Percentiles rank a stretch among this genome's conserved stretches.
These are phyloP conservation scores for Alternaria sp. DNA, from an alignment of 2,329 filamentous ascomycete species.

Conservation along the genomic window DNA sequence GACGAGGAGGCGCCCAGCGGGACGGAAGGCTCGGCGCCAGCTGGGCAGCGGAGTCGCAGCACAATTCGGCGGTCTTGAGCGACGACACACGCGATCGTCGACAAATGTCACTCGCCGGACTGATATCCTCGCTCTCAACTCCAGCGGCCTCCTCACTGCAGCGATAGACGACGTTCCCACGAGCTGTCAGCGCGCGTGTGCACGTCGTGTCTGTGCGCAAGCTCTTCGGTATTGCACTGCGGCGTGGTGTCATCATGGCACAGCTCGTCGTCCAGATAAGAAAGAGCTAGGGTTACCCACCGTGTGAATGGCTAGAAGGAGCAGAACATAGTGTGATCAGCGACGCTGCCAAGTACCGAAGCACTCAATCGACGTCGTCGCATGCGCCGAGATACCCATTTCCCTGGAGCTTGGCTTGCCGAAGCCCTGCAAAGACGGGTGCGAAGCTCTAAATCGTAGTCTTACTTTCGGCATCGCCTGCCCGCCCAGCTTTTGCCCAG, in stretches of 20 bases:
- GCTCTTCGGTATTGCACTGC: background rate
- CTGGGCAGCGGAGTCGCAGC: conserved; percentile 11
- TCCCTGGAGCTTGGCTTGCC: conserved; percentile 22
- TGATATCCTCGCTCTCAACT: background rate
- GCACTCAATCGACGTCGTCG: conserved; percentile 23
- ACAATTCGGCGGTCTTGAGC: conserved; percentile 1
- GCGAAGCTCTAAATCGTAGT: conserved; percentile 6
- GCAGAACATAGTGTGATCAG: conserved; percentile 19
- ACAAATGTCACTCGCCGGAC: background rate
- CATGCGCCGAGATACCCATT: conserved; percentile 25
- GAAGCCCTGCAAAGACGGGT: conserved; percentile 11
- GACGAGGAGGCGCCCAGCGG: conserved; percentile 10
- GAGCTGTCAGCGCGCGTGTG: background rate
- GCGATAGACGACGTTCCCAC: background rate
- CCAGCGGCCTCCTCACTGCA: background rate
- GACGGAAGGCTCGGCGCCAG: conserved; percentile 20
- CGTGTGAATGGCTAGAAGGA: conserved; percentile 11
- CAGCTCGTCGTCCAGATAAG: conserved; percentile 23
- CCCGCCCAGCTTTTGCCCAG: conserved; percentile 21
- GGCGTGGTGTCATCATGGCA: background rate
- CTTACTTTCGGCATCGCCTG: background rate
- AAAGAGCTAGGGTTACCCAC: conserved; percentile 7
- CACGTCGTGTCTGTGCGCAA: background rate
- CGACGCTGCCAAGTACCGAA: conserved; percentile 34
- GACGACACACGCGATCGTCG: background rate